phyloP scores from a whole-genome alignment of 805 yeast genomes.

The Tetrapisispora arboricola region DNA sequence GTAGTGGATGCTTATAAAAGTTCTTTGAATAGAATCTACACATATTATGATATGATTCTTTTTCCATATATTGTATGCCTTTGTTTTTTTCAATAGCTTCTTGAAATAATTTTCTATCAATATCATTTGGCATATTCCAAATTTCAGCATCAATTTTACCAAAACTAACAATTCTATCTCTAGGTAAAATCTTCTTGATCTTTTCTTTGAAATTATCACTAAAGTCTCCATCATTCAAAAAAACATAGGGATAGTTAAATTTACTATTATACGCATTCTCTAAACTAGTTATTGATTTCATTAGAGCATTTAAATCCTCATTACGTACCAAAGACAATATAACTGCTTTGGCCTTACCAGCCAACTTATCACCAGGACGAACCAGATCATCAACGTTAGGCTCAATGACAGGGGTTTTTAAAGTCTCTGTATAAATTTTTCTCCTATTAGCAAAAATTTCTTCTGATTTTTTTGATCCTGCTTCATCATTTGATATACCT shows the following conservation, averaged over 20 bases:
- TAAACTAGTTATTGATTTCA: conserved; percentile 46
- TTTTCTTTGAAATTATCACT: conserved; percentile 42
- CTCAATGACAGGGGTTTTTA: conserved; percentile 33
- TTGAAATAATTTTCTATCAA: conserved; percentile 38
- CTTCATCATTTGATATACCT: background rate
- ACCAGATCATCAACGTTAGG: conserved; percentile 36
- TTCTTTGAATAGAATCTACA: conserved; percentile 65
- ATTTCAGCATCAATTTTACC: conserved; percentile 34
- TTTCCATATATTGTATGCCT: conserved; percentile 50
- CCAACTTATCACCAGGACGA: conserved; percentile 15
- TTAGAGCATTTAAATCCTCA: conserved; percentile 41
- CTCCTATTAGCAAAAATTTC: background rate
- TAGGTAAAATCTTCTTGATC: conserved; percentile 32
- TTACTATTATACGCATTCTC: conserved; percentile 58
- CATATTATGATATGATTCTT: conserved; percentile 68
- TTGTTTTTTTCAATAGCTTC: conserved; percentile 34
- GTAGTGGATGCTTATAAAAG: conserved; percentile 53
- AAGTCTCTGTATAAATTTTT: conserved; percentile 24
- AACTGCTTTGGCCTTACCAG: conserved; percentile 60
- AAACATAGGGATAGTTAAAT: conserved; percentile 72
- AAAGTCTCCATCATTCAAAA: conserved; percentile 63
- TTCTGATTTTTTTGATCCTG: background rate
- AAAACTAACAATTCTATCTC: conserved; percentile 37
- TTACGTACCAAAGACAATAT: conserved; percentile 65
- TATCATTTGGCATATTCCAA: conserved; percentile 53